Evolutionary conservation across 2,329 filamentous ascomycete species (phyloP).

Genomic region (Monosporascus sp.): DNA sequence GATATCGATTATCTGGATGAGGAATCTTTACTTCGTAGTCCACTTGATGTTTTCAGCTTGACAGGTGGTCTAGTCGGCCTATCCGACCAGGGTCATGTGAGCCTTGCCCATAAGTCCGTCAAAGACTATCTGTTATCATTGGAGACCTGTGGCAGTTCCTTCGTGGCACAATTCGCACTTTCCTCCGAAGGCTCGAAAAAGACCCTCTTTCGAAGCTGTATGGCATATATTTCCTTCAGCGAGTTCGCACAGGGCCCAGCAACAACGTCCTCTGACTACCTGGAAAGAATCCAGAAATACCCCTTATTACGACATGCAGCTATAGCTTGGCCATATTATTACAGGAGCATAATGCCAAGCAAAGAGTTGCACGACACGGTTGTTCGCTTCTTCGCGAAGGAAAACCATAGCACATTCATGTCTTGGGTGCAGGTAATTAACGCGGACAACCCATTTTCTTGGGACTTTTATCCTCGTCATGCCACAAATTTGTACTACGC

Average conservation of each 20-base stretch:
- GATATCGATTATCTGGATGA: conserved; percentile 2
- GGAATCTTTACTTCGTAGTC: conserved; percentile 3
- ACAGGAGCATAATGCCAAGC: not conserved
- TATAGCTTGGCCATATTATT: conserved; percentile 7
- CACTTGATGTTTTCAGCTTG: conserved; percentile 4
- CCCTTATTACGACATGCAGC: conserved; percentile 4
- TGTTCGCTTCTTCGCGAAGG: not conserved
- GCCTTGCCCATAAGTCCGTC: conserved; percentile 6
- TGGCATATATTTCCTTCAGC: conserved; percentile 4
- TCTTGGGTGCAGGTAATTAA: conserved; percentile 8
- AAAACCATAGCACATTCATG: conserved; percentile 3
- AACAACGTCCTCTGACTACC: not conserved
- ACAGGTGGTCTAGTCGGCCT: conserved; percentile 4
- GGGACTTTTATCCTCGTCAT: conserved; percentile 7
- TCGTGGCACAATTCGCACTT: not conserved
- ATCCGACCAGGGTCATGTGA: conserved; percentile 2
- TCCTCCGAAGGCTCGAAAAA: not conserved
- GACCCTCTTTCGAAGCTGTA: not conserved
- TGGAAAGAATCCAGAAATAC: not conserved
- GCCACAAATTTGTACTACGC: conserved; percentile 10
- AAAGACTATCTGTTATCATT: conserved; percentile 6
- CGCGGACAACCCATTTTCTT: conserved; percentile 2
- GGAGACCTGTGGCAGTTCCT: not conserved
- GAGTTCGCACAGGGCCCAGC: conserved; percentile 2
- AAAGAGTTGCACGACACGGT: not conserved